Percentiles rank a stretch among this genome's conserved stretches.
Evolutionary conservation across 495 filamentous ascomycete species (phyloP).

Genomic region (Talaromyces adpressus): DNA sequence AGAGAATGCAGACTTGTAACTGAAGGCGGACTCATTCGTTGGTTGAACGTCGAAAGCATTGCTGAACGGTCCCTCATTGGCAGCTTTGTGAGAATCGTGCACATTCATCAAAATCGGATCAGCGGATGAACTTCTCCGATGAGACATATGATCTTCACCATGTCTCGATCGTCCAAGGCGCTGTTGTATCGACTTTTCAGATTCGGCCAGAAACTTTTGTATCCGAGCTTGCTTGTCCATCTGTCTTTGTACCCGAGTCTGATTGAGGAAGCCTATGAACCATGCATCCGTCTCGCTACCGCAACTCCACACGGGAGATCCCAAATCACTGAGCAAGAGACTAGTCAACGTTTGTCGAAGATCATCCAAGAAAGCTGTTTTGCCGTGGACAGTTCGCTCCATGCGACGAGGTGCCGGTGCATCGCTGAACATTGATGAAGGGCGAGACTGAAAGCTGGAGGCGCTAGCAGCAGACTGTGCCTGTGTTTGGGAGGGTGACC

Average conservation of each 20-base stretch:
- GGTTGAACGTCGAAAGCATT: background rate
- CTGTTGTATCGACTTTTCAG: slow-evolving; percentile 26
- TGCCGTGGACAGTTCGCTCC: slow-evolving; percentile 39
- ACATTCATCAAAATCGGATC: slow-evolving; percentile 23
- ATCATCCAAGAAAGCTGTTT: slow-evolving; percentile 62
- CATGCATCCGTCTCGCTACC: slow-evolving; percentile 90
- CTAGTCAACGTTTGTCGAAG: slow-evolving; percentile 75
- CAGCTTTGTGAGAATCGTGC: background rate
- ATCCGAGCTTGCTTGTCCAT: slow-evolving; percentile 54
- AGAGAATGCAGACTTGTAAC: slow-evolving; percentile 68
- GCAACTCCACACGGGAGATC: slow-evolving; percentile 72
- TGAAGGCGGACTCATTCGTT: slow-evolving; percentile 39
- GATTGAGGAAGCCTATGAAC: slow-evolving; percentile 69
- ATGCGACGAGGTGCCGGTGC: slow-evolving; percentile 23
- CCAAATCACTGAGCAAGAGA: slow-evolving; percentile 83
- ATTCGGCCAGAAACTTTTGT: slow-evolving; percentile 38
- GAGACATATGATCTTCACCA: slow-evolving; percentile 29
- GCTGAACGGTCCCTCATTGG: background rate
- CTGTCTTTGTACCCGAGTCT: slow-evolving; percentile 69
- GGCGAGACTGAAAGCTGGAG: slow-evolving; percentile 44
- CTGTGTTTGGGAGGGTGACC: slow-evolving; percentile 68
- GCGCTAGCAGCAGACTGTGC: slow-evolving; percentile 55
- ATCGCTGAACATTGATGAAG: slow-evolving; percentile 40
- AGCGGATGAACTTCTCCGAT: slow-evolving; percentile 35
- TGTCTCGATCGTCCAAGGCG: slow-evolving; percentile 11